Percentiles rank a stretch among this genome's conserved stretches.
phyloP scores from a whole-genome alignment of 2,329 filamentous ascomycete species.

The Aspergillus eucalypticola region DNA sequence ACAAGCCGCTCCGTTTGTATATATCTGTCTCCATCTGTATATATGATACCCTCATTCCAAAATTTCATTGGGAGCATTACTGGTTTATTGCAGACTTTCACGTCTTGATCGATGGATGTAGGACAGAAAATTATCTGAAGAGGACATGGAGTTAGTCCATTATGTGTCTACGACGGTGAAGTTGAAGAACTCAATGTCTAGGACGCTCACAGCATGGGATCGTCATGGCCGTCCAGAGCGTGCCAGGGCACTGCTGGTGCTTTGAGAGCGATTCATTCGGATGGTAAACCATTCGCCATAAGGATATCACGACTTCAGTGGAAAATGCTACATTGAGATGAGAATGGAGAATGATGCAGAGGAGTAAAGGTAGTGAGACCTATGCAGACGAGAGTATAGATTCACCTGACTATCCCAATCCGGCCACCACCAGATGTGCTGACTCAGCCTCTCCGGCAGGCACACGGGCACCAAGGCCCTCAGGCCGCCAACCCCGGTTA shows the following conservation, averaged over 20 bases:
- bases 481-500: background rate
- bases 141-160: background rate
- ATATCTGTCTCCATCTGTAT: background rate
- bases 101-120: background rate
- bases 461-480: background rate
- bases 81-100: background rate
- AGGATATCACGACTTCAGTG: no score
- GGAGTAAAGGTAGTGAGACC: background rate
- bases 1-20: background rate
- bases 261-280: no score
- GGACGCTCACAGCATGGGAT: background rate
- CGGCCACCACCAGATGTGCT: background rate
- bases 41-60: slow-evolving; percentile 2
- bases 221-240: slow-evolving; percentile 1
- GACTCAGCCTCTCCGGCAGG: background rate
- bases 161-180: no score
- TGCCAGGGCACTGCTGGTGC: no score
- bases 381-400: background rate
- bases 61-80: background rate
- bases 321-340: no score
- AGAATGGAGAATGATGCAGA: no score
- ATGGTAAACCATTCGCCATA: no score
- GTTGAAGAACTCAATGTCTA: background rate
- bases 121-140: background rate
- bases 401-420: background rate